phyloP scores from a whole-genome alignment of 345 rosid species.

The Laguncularia racemosa region DNA sequence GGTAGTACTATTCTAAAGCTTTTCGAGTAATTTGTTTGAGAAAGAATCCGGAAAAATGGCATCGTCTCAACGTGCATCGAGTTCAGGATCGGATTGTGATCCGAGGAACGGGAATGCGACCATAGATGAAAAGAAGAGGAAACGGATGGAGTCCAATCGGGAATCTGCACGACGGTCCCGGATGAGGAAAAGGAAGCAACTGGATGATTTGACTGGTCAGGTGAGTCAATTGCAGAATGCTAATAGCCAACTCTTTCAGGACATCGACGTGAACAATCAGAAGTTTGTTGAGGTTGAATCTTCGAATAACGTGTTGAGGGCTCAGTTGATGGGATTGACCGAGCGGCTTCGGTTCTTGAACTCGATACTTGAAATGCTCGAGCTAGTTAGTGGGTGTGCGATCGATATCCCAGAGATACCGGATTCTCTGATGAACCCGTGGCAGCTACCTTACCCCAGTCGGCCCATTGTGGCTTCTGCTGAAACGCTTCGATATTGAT shows the following conservation, averaged over 20 bases:
- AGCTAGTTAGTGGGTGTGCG: conserved; percentile 42
- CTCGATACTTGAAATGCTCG: conserved; percentile 34
- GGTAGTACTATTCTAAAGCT: too few species aligned
- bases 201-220: conserved; percentile 54
- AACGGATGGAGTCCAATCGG: conserved; percentile 81
- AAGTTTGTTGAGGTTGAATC: conserved; percentile 45
- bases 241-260: conserved; percentile 26
- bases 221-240: conserved; percentile 39
- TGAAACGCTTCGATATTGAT: conserved; percentile 35
- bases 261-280: conserved; percentile 20
- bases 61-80: conserved; percentile 28
- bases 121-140: conserved; percentile 71
- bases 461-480: conserved; percentile 45
- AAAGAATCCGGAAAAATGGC: conserved; percentile 19
- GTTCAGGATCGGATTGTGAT: conserved; percentile 67
- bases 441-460: conserved; percentile 49
- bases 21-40: too few species aligned
- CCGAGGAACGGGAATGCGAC: conserved; percentile 30
- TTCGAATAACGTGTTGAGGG: conserved; percentile 57
- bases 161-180: conserved; percentile 88
- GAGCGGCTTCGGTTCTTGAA: conserved; percentile 48
- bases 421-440: conserved; percentile 41
- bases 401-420: conserved; percentile 77
- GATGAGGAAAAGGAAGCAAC: conserved; percentile 66
- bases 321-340: conserved; percentile 58